Conservation (phyloP, 768 basidiomycete genomes). For the Pisolithus tinctorius region DNA sequence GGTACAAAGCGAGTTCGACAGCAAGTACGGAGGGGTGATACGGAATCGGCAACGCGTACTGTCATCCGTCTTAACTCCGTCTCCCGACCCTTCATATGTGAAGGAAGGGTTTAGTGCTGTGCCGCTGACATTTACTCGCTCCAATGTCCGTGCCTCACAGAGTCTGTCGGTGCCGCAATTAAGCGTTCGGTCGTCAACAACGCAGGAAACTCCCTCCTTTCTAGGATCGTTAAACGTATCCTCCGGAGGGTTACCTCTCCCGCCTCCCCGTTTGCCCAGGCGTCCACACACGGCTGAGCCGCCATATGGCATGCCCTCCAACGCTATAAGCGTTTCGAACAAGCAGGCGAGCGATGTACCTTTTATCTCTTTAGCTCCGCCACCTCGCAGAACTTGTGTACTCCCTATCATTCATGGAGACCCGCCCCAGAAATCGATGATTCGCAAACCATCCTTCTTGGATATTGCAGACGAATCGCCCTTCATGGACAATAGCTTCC, state of each 20-base stretch:
- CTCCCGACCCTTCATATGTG: constrained; percentile 26
- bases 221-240: constrained; percentile 20
- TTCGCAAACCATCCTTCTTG: constrained; percentile 66
- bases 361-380: constrained; percentile 31
- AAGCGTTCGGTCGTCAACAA: constrained; percentile 30
- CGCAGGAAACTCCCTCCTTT: constrained; percentile 19
- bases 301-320: background rate
- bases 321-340: background rate
- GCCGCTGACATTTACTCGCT: constrained; percentile 14
- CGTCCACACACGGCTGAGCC: constrained; percentile 9
- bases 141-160: constrained; percentile 14
- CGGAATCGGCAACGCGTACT: constrained; percentile 30
- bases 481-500: constrained; percentile 30
- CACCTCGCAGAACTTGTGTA: constrained; percentile 6
- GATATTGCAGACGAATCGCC: constrained; percentile 45
- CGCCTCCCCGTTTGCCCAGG: constrained; percentile 36
- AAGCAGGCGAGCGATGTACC: constrained; percentile 24
- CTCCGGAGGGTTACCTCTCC: constrained; percentile 39
- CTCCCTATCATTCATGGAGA: constrained; percentile 19
- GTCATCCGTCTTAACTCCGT: constrained; percentile 33
- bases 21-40: constrained; percentile 11
- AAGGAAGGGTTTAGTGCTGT: too few species aligned
- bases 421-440: constrained; percentile 45
- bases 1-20: constrained; percentile 27
- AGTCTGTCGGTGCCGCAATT: constrained; percentile 14